Base-by-base conservation (phyloP, 805 yeast genomes). In the Myxozyma udenii region DNA sequence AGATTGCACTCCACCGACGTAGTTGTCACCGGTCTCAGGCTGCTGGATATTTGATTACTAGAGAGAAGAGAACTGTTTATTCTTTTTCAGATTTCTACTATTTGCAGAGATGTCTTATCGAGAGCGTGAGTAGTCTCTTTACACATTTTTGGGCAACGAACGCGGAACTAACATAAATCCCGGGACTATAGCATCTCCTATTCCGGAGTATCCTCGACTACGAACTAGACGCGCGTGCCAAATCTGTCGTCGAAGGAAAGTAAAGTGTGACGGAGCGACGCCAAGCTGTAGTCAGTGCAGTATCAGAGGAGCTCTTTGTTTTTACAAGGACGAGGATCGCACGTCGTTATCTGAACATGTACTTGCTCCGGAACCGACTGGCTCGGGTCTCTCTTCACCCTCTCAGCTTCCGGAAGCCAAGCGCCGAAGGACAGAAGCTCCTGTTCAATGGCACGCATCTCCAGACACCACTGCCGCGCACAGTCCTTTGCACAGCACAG, bases 161-260 rank as follows among this genome's bases (percentile, higher is more conserved):
- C 9, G 43, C 43, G 5, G 19, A 40, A 5, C 21, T 23, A 28
- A 14, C 21, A 35, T 16, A 35, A 11, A 35, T 16, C 6, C 12
- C 12, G 21, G 21, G 5, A 12, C 14, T 21, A 11, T 35, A 53
- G 59, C 46, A 19, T 55, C 60, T 23, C 60, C 60, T 3, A 55
- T 55, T 23, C 60, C 60, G 3, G 60, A 55, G 37, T 55, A 53
- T 41, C 60, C 58, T 3, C 60, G 60, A 11, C 46, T 55, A 23
- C 46, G 60, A 24, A 51, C 58, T 7, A 42, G 60, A 14, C 48
- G 57, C n/a, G 60, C 60, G 19, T 55, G 60, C 32, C 58, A 50
- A 19, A 46, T 55, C 12, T 55, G 60, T 37, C 50, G 60, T 11
- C 53, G 51, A 12, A 41, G 60, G n/a, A 55, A 55, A 41, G 60